Evolutionary conservation across 1,284 basidiomycete species (phyloP).

Genomic region (Tylopilus sp.): DNA sequence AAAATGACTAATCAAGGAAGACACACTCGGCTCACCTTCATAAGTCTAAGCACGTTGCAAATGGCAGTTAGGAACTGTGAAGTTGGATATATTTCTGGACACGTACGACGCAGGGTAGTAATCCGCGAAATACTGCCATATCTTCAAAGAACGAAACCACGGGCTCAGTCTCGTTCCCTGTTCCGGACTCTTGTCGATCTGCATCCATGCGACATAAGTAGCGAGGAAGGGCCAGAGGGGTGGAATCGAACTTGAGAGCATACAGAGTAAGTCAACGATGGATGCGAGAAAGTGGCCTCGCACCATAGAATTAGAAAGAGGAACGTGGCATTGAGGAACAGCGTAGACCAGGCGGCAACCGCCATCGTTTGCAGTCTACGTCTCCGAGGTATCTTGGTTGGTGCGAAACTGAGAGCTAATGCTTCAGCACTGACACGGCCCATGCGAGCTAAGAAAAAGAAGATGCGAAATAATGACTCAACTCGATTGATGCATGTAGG

Average conservation of each 20-base stretch:
- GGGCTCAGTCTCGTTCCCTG: conserved; percentile 76
- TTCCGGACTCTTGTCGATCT: conserved; percentile 79
- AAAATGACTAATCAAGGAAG: neutral
- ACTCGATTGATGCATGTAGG: conserved; percentile 74
- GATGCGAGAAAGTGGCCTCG: conserved; percentile 39
- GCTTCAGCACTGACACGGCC: conserved; percentile 9
- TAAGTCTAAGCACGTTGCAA: conserved; percentile 23
- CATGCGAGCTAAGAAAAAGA: conserved; percentile 1
- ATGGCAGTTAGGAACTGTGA: neutral
- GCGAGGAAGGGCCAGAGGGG: conserved; percentile 85
- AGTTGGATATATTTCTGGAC: conserved; percentile 2
- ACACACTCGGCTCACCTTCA: conserved; percentile 34
- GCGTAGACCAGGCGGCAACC: conserved; percentile 86
- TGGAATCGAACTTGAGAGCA: conserved; percentile 76
- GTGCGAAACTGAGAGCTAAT: conserved; percentile 62
- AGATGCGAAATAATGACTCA: conserved; percentile 41
- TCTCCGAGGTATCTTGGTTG: conserved; percentile 75
- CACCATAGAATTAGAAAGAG: conserved; percentile 83
- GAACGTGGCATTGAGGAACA: conserved; percentile 74
- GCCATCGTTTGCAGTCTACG: conserved; percentile 85
- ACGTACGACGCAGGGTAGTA: conserved; percentile 92
- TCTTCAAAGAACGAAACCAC: conserved; percentile 75
- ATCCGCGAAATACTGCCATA: conserved; percentile 89
- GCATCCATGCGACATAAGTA: conserved; percentile 84
- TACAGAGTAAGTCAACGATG: conserved; percentile 14